Evolutionary conservation across 1,284 basidiomycete genomes (phyloP).

Genomic region (Athelia sp.): DNA sequence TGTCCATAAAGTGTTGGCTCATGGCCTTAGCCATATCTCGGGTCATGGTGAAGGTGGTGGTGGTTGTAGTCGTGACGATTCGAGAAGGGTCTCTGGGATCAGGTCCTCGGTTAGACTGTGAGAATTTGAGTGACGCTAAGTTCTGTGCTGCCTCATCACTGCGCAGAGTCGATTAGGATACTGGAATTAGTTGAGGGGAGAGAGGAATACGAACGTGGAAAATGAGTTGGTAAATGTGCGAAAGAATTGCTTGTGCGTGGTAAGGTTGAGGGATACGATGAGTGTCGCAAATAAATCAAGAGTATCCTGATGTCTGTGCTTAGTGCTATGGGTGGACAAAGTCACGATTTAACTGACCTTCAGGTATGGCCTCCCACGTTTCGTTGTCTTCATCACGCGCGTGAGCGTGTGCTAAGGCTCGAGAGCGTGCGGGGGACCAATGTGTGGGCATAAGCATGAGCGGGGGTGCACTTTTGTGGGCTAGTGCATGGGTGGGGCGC

Average conservation of each 20-base stretch:
- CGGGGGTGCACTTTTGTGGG: no score
- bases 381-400: conserved; percentile 98
- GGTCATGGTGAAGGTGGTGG: conserved; percentile 99
- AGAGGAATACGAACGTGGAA: conserved; percentile 68
- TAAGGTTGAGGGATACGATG: conserved; percentile 88
- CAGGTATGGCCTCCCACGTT: conserved; percentile 89
- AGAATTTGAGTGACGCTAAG: conserved; percentile 94
- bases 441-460: no score
- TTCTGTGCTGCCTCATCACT: conserved; percentile 96
- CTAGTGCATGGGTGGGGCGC: no score
- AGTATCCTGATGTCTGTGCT: conserved; percentile 67
- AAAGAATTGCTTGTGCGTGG: conserved; percentile 93
- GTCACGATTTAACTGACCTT: conserved; percentile 51
- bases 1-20: conserved; percentile 99
- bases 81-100: conserved; percentile 96
- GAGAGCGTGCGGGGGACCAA: no score
- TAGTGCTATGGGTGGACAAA: conserved; percentile 9
- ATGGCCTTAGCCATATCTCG: conserved; percentile 99
- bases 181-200: conserved; percentile 7
- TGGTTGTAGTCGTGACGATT: conserved; percentile 98
- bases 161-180: conserved; percentile 2
- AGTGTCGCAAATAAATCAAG: conserved; percentile 97
- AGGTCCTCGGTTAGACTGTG: conserved; percentile 96
- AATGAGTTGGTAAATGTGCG: conserved; percentile 93
- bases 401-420: no score